Conservation (phyloP, 345 rosid species). For the Ceriops zippeliana region DNA sequence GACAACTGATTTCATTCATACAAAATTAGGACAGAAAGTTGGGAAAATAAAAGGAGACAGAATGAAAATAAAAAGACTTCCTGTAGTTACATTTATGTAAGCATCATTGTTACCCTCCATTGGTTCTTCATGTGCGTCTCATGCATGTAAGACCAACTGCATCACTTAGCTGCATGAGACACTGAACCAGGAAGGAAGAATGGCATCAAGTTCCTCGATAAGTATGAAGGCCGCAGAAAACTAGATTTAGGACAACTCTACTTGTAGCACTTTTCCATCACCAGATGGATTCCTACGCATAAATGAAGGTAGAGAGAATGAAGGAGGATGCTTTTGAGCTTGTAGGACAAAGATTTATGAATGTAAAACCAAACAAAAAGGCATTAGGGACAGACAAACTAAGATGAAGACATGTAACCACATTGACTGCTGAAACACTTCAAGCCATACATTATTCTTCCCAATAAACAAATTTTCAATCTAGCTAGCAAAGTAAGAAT, state of each 20-base stretch:
- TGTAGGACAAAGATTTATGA: background rate
- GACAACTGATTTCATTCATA: background rate
- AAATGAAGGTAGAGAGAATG: slow-evolving; percentile 4
- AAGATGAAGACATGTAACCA: background rate
- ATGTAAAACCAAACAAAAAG: background rate
- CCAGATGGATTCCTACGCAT: slow-evolving; percentile 7
- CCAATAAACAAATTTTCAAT: background rate
- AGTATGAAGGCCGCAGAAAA: slow-evolving; percentile 22
- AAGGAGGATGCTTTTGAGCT: background rate
- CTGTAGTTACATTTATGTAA: slow-evolving; percentile 4
- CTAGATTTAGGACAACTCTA: slow-evolving; percentile 12
- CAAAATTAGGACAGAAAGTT: background rate
- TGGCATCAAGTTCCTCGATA: slow-evolving; percentile 43
- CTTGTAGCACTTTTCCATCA: slow-evolving; percentile 5
- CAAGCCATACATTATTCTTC: background rate
- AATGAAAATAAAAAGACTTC: slow-evolving; percentile 14
- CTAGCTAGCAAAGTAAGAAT: slow-evolving; percentile 1
- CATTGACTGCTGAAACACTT: background rate
- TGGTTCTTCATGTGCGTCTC: slow-evolving; percentile 14
- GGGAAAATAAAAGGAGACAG: slow-evolving; percentile 1
- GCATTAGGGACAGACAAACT: background rate
- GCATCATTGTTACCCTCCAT: no score
- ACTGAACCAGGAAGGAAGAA: slow-evolving; percentile 36
- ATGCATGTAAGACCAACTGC: slow-evolving; percentile 31
- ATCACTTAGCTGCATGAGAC: slow-evolving; percentile 26